Base-by-base conservation (phyloP, 768 basidiomycete genomes). In the Jaapia argillacea region DNA sequence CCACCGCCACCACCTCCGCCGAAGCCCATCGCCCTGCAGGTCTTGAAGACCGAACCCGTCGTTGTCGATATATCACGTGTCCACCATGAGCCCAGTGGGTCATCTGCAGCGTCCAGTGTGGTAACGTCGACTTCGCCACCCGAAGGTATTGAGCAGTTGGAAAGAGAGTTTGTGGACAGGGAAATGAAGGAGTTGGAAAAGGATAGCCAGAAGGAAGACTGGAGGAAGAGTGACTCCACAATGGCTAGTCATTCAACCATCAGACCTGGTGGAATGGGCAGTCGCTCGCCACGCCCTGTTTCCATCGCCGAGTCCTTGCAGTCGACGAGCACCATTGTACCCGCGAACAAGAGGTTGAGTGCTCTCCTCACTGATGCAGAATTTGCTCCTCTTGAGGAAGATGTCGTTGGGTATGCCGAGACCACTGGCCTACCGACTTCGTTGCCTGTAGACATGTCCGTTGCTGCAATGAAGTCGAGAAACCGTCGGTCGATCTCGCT, bases 181-280 rank as follows among this genome's bases (percentile, higher is more conserved):
- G 58, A 54, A 49, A 56, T 47, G 51, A 66, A 53, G 40, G 62
- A 63, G 23, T 44, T 50, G 22, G 53, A 53, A 39, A 27, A 42
- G 23, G 56, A 55, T 18, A 50, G 48, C 49, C 52, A 56, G 54
- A 87, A 81, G 64, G 85, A 88, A 49, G 68, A 70, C 24, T 83
- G 85, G 81, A 66, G 85, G 54, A 85, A 83, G 63, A 86, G 85
- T 51, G 85, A 89, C 59, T 79, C 85, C 4, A 86, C 84, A n/a
- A 75, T 81, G 55, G 55, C 55, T 26, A 81, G 83, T 53, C 78
- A 81, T 55, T 74, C 74, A 48, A 87, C 85, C 16, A 74, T 85
- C 44, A 74, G 83, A 24, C 74, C 79, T 26, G 67, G 74, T 10
- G 62, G 67, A 24, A 52, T 58, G 25, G 69, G 68, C 28, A 58